Evolutionary conservation across 495 filamentous ascomycete genomes (phyloP).

Genomic region (Penicillium bialowiezense): DNA sequence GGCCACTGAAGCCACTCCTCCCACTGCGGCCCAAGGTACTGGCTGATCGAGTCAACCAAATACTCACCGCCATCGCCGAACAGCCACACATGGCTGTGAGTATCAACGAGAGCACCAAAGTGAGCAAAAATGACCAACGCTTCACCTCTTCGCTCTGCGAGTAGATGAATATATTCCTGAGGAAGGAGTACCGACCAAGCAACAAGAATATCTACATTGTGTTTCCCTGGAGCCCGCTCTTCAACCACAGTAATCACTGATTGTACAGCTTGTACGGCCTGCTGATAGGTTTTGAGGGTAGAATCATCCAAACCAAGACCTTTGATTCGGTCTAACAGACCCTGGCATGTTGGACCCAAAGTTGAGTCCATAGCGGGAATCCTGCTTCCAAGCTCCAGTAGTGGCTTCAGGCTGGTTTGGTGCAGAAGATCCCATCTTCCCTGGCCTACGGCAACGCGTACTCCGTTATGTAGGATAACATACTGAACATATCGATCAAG

Average conservation of each 20-base stretch:
- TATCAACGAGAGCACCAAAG: slow-evolving; percentile 15
- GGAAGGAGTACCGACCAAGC: slow-evolving; percentile 15
- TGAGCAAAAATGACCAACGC: slow-evolving; percentile 19
- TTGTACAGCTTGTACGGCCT: slow-evolving; percentile 11
- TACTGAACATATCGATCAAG: slow-evolving; percentile 2
- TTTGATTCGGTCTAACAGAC: slow-evolving; percentile 2
- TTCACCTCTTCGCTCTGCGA: slow-evolving; percentile 6
- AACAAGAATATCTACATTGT: background rate
- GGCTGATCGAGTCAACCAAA: slow-evolving; percentile 10
- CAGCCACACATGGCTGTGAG: slow-evolving; percentile 8
- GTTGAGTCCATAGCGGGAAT: background rate
- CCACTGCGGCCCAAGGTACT: slow-evolving; percentile 13
- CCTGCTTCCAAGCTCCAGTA: background rate
- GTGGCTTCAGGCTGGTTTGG: slow-evolving; percentile 8
- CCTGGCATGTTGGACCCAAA: background rate
- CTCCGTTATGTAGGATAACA: background rate
- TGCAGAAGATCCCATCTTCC: slow-evolving; percentile 7
- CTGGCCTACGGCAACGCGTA: background rate
- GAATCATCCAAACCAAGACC: background rate
- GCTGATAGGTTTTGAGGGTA: slow-evolving; percentile 2
- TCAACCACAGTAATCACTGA: background rate
- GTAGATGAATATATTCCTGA: slow-evolving; percentile 12
- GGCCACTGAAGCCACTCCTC: slow-evolving; percentile 16
- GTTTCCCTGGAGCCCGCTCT: background rate
- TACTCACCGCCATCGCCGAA: slow-evolving; percentile 15